phyloP scores from a whole-genome alignment of 2,329 filamentous ascomycete species.

The Monosporascus sp. region DNA sequence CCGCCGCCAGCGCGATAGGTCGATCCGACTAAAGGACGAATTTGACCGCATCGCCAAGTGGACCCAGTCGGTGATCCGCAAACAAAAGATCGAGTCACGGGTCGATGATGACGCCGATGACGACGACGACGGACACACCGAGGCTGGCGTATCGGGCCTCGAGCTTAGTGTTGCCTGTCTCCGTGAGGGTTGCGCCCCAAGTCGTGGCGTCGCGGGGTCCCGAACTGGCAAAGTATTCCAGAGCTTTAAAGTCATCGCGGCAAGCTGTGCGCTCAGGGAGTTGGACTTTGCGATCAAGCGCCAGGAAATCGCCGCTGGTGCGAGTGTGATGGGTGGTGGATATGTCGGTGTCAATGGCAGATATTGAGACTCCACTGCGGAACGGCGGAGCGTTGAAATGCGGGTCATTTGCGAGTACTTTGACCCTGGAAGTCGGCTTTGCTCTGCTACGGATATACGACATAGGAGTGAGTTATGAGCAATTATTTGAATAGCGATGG shows the following conservation, averaged over 20 bases:
- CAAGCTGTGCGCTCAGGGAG: slow-evolving; percentile 24
- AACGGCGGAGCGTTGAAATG: neutral
- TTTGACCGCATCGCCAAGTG: slow-evolving; percentile 42
- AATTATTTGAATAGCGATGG: no score
- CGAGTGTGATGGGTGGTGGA: slow-evolving; percentile 9
- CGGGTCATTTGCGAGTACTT: neutral
- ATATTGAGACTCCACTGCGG: neutral
- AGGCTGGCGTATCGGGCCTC: slow-evolving; percentile 12
- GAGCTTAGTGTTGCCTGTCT: slow-evolving; percentile 27
- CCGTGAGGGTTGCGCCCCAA: slow-evolving; percentile 9
- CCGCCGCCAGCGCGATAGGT: slow-evolving; percentile 45
- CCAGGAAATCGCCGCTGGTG: slow-evolving; percentile 10
- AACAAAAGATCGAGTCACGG: slow-evolving; percentile 9
- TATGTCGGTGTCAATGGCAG: slow-evolving; percentile 11
- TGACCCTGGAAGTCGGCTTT: no score
- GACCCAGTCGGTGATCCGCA: slow-evolving; percentile 33
- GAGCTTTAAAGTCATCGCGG: slow-evolving; percentile 27
- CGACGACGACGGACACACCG: slow-evolving; percentile 2
- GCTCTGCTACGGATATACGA: no score
- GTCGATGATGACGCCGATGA: slow-evolving; percentile 6
- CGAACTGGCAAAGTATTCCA: slow-evolving; percentile 14
- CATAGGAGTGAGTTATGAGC: no score
- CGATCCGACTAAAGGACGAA: slow-evolving; percentile 46
- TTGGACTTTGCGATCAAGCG: slow-evolving; percentile 18
- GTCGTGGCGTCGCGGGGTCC: neutral